Base-by-base conservation (phyloP, 495 filamentous ascomycete species). In the Aspergillus olivimuriae region DNA sequence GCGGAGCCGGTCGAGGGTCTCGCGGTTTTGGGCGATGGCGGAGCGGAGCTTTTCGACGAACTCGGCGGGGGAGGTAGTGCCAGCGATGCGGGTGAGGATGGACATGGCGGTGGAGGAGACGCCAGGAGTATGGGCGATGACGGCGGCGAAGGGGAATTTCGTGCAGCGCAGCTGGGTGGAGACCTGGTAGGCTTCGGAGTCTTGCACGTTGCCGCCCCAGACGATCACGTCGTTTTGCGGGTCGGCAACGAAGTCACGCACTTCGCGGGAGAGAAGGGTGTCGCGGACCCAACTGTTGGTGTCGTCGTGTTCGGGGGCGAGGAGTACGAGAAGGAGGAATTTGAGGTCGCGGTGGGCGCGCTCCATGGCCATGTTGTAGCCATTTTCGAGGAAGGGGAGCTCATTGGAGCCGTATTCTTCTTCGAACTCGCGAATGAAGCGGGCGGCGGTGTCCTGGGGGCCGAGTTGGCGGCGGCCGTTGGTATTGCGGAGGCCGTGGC, bases 281-380 rank as follows among this genome's bases (percentile, higher is more conserved):
- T 91, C 79, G 9, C 76, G 76, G 39, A 92, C 81, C 69, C 90
- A 98, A n/a, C 77, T 69, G 17, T 75, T 74, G 3, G 87, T 96
- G 52, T 95, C 87, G 52, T 96, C 92, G 57, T 98, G 91, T 52
- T 97, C 94, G 0, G 90, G 87, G 1, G 88, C 88, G 12, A 95
- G 60, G 4, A 97, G 72, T 4, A 97, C 69, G 5, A 95, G 84
- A 8, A 97, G 57, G 2, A 98, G 69, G 58, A 94, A 94, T 50
- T 90, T 89, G 40, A 95, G 68, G n/a, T 96, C 87, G 44, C 75
- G 80, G 61, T 97, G 95, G 1, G 92, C 89, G 8, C 80, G 62
- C 55, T 98, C 92, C 41, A 94, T 72, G 0, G 89, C 87, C 61
- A 91, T 86, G 14, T 92, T 87, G 58, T 95, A 95, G 20, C 89